Conservation (phyloP, 2,329 filamentous ascomycete genomes). For the Pseudogymnoascus sp. region DNA sequence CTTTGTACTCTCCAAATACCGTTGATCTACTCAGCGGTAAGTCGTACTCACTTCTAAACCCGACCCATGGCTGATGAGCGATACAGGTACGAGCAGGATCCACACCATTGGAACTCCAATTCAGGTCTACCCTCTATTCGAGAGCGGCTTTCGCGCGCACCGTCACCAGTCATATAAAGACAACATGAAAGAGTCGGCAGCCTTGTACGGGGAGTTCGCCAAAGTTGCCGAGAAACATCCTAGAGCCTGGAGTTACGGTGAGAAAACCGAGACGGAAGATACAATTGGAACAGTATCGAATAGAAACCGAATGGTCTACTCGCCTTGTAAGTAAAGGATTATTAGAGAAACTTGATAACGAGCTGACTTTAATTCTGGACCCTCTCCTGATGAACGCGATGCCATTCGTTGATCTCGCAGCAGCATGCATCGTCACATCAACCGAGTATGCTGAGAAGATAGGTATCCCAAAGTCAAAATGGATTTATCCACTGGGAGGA, state of each 20-base stretch:
- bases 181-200: constrained; percentile 50
- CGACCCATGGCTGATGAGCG: constrained; percentile 1
- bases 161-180: constrained; percentile 42
- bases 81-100: constrained; percentile 42
- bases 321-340: constrained; percentile 44
- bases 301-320: constrained; percentile 59
- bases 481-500: constrained; percentile 56
- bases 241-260: constrained; percentile 49
- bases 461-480: constrained; percentile 44
- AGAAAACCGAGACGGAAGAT: constrained; percentile 33
- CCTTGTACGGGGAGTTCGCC: constrained; percentile 53
- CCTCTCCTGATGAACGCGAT: constrained; percentile 64
- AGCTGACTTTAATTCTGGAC: constrained; percentile 35
- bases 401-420: constrained; percentile 57
- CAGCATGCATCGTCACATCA: constrained; percentile 52
- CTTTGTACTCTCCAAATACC: constrained; percentile 43
- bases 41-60: constrained; percentile 10
- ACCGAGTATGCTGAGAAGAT: constrained; percentile 44
- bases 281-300: constrained; percentile 44
- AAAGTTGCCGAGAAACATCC: constrained; percentile 43
- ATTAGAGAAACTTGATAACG: background rate
- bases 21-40: constrained; percentile 34
- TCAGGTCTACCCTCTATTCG: constrained; percentile 60
- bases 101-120: constrained; percentile 55
- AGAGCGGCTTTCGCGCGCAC: constrained; percentile 52